These are phyloP conservation scores for Aspergillus steynii DNA, from an alignment of 495 filamentous ascomycete species.

Conservation along the genomic window DNA sequence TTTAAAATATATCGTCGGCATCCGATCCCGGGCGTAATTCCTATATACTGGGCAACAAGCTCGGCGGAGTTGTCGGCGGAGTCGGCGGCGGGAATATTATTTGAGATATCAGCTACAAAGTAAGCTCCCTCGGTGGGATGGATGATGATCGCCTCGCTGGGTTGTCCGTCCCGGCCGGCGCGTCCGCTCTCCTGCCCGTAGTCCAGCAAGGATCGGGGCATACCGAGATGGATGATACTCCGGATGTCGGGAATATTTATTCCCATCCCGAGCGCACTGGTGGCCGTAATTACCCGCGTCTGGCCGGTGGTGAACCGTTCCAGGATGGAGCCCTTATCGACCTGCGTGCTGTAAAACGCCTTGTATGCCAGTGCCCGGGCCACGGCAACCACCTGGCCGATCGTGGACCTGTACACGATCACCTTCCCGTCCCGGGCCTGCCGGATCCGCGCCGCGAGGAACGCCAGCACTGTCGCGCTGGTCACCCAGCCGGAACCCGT, in stretches of 20 bases:
- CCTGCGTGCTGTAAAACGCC: constrained; percentile 4
- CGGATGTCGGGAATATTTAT: constrained; percentile 24
- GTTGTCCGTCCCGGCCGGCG: constrained; percentile 17
- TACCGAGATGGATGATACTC: constrained; percentile 20
- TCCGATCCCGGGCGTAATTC: no score
- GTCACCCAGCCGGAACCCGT: no score
- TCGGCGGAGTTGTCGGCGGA: background rate
- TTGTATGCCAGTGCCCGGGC: background rate
- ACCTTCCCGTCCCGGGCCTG: no score
- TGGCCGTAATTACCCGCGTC: constrained; percentile 15
- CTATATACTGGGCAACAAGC: no score
- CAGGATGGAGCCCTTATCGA: constrained; percentile 15
- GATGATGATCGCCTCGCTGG: constrained; percentile 20
- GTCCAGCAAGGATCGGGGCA: constrained; percentile 14
- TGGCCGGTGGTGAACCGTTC: constrained; percentile 10
- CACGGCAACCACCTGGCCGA: background rate
- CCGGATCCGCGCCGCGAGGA: no score
- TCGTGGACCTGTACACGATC: no score
- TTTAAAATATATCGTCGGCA: no score
- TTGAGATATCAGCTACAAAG: no score
- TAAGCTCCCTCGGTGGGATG: background rate
- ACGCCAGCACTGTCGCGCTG: no score
- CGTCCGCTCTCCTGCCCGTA: constrained; percentile 29
- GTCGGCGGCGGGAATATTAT: no score
- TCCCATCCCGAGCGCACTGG: constrained; percentile 26